Percentiles rank a stretch among this genome's conserved stretches.
These are phyloP conservation scores for Kodamaea alishanica DNA, from an alignment of 1,139 yeast genomes.

Conservation along the genomic window DNA sequence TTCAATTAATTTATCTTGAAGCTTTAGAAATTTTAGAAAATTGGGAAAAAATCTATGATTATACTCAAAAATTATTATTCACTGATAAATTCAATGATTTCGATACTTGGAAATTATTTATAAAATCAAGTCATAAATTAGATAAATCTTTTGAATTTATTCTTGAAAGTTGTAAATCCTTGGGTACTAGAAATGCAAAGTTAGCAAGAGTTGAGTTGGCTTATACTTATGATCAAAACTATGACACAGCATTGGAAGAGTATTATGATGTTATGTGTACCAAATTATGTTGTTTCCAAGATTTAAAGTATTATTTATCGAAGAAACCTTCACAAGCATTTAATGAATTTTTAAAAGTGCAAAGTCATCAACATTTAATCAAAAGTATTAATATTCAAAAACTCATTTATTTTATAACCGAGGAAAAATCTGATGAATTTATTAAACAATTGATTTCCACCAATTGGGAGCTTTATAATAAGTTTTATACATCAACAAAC, in stretches of 20 bases:
- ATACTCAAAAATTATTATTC: slow-evolving; percentile 33
- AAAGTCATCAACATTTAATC: slow-evolving; percentile 30
- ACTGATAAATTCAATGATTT: slow-evolving; percentile 52
- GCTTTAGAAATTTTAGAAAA: slow-evolving; percentile 34
- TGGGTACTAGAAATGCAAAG: slow-evolving; percentile 47
- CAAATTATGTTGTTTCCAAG: slow-evolving; percentile 62
- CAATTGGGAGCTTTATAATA: slow-evolving; percentile 36
- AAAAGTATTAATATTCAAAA: slow-evolving; percentile 50
- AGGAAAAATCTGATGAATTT: slow-evolving; percentile 18
- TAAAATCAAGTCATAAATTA: slow-evolving; percentile 41
- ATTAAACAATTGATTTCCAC: slow-evolving; percentile 10
- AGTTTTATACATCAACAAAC: slow-evolving; percentile 26
- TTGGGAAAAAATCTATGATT: slow-evolving; percentile 41
- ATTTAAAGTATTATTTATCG: slow-evolving; percentile 40
- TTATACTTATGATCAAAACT: slow-evolving; percentile 17
- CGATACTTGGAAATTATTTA: slow-evolving; percentile 54
- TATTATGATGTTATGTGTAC: slow-evolving; percentile 45
- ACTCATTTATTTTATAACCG: slow-evolving; percentile 27
- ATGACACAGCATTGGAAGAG: slow-evolving; percentile 22
- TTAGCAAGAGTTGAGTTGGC: slow-evolving; percentile 54
- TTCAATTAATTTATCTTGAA: slow-evolving; percentile 50
- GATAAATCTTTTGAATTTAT: slow-evolving; percentile 19
- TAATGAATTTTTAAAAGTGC: slow-evolving; percentile 11
- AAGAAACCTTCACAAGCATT: slow-evolving; percentile 12
- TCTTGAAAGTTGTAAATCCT: slow-evolving; percentile 11